Evolutionary conservation across 352 stramenopile genomes (phyloP), one percentile per base, ranked within the genome.

Genomic region (Globisporangium lucens): DNA sequence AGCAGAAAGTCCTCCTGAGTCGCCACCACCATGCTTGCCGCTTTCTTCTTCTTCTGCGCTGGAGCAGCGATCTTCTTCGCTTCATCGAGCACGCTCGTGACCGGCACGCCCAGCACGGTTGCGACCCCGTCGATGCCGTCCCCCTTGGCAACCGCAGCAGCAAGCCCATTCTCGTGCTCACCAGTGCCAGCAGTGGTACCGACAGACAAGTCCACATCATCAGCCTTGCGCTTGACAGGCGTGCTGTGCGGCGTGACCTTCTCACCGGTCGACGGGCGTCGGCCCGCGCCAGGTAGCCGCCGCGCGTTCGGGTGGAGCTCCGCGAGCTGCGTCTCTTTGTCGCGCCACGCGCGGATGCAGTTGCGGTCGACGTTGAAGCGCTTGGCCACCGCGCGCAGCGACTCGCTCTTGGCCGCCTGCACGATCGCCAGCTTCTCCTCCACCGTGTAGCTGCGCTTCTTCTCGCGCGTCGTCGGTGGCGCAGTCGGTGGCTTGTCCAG

Each of bases 391-490:
- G 79, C 75, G 15, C 79, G 78, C 41, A 91, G 70, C 47, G 81
- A 90, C 62, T 82, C 73, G 60, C 59, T 72, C 63, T 86, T 86
- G 35, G 76, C 74, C 0, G 79, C 81, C 56, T 80, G 76, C 49
- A 91, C 81, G 61, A 88, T 84, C 61, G 73, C 74, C 47, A 90
- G 77, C 70, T 90, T 90, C 72, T 91, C 80, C 56, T 88, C 76
- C 27, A 89, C 83, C 3, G 83, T 90, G 66, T 88, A 91, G 78
- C 83, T 90, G 65, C 83, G 83, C 71, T 91, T 91, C 78, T 89
- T 89, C 57, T 83, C 53, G 27, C 52, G 36, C 33, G 33, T 35
- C 24, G 59, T 4, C 8, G 57, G 0, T 4, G 58, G 1, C 24
- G 58, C 15, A 4, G 33, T 20, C 4, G 10, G 29, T 2, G 22